Evolutionary conservation across 1,284 basidiomycete genomes (phyloP).

Genomic region (Xerocomus amazonicus): DNA sequence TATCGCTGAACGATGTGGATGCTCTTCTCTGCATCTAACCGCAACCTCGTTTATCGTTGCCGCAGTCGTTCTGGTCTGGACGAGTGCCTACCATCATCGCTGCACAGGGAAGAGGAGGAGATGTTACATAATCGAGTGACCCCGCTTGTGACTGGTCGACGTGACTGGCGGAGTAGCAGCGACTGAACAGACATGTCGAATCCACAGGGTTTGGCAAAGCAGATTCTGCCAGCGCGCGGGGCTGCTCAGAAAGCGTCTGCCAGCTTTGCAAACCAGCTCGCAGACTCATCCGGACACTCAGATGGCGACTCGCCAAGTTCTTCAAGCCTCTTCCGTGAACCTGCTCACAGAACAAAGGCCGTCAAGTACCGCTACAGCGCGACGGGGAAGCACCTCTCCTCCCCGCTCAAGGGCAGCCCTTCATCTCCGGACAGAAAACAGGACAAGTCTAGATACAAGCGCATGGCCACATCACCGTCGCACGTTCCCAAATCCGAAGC

Average conservation of each 20-base stretch:
- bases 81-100: not conserved
- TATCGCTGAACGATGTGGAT: not conserved
- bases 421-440: constrained; percentile 30
- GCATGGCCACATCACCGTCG: constrained; percentile 10
- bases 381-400: constrained; percentile 33
- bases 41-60: not conserved
- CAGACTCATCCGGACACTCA: constrained; percentile 23
- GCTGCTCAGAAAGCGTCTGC: constrained; percentile 26
- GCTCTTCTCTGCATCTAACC: not conserved
- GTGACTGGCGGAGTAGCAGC: constrained; percentile 17
- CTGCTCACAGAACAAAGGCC: constrained; percentile 20
- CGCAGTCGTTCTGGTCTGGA: not conserved
- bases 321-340: constrained; percentile 26
- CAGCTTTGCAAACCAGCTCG: constrained; percentile 27
- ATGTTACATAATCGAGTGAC: constrained; percentile 25
- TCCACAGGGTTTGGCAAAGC: constrained; percentile 10
- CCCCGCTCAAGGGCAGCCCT: constrained; percentile 30
- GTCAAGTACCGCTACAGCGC: constrained; percentile 34
- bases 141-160: constrained; percentile 9
- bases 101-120: not conserved
- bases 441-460: constrained; percentile 7
- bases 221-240: constrained; percentile 21
- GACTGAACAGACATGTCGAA: constrained; percentile 16
- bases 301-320: constrained; percentile 16
- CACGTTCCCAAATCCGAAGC: constrained; percentile 12